These are phyloP conservation scores for Fragaria ananassa DNA, from an alignment of 306 rosid genomes.

Conservation along the genomic window DNA sequence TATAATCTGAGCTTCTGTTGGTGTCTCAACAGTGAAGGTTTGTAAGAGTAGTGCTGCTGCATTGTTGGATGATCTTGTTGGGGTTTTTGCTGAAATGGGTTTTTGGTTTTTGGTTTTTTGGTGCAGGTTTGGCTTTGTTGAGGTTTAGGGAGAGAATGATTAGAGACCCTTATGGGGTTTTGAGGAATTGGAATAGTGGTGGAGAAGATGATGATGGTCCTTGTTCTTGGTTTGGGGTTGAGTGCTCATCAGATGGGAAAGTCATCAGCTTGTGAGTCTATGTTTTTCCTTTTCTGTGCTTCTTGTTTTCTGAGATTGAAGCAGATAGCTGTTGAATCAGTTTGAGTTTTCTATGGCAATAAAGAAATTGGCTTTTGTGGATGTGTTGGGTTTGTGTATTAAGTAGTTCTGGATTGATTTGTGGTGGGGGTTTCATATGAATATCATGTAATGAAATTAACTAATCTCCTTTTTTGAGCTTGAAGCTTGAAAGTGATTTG, in stretches of 20 bases:
- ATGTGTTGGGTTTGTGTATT: background rate
- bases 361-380: background rate
- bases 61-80: background rate
- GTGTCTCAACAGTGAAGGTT: slow-evolving; percentile 53
- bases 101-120: slow-evolving; percentile 35
- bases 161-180: slow-evolving; percentile 55
- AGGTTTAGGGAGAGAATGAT: slow-evolving; percentile 45
- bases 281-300: background rate
- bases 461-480: background rate
- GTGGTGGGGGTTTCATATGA: background rate
- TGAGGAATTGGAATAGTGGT: slow-evolving; percentile 47
- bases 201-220: slow-evolving; percentile 35
- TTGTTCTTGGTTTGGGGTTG: slow-evolving; percentile 71
- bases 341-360: background rate
- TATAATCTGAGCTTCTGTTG: slow-evolving; percentile 32
- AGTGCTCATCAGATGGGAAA: slow-evolving; percentile 59
- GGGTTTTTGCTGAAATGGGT: background rate
- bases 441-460: background rate
- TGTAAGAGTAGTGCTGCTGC: background rate
- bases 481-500: background rate
- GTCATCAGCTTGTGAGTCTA: slow-evolving; percentile 63
- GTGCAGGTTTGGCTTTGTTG: slow-evolving; percentile 57
- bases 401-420: background rate
- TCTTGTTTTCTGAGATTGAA: slow-evolving; percentile 6
- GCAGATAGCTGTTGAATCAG: background rate